Evolutionary conservation across 257 asterid genomes (phyloP).

Genomic region (Dorcoceras hygrometricum): DNA sequence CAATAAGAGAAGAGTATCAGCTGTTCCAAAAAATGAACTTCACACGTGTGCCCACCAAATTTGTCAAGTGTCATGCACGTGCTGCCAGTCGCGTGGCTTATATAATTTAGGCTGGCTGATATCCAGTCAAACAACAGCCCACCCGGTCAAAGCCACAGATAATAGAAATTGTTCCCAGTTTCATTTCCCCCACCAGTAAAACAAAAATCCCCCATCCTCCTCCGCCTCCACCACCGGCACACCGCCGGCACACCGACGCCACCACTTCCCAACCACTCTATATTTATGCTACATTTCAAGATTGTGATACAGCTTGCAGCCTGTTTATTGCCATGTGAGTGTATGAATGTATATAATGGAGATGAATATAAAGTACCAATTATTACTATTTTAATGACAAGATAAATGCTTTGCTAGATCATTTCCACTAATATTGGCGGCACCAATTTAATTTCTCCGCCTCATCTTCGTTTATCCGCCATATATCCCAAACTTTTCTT

Average conservation of each 20-base stretch:
- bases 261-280: slow-evolving; percentile 12
- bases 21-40: too few species aligned
- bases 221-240: slow-evolving; percentile 19
- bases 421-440: slow-evolving; percentile 42
- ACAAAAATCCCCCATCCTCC: neutral
- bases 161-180: neutral
- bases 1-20: too few species aligned
- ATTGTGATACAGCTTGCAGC: slow-evolving; percentile 23
- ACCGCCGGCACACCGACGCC: slow-evolving; percentile 10
- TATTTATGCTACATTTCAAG: slow-evolving; percentile 16
- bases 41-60: too few species aligned
- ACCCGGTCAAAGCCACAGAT: neutral
- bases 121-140: neutral
- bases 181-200: slow-evolving; percentile 4
- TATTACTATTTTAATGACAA: neutral
- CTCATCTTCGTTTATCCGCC: slow-evolving; percentile 21
- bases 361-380: neutral
- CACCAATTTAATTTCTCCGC: slow-evolving; percentile 34
- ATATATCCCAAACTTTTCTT: slow-evolving; percentile 16
- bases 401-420: slow-evolving; percentile 21
- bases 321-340: slow-evolving; percentile 8
- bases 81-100: too few species aligned
- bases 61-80: too few species aligned
- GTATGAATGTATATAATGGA: neutral
- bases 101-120: neutral